phyloP scores from a whole-genome alignment of 352 stramenopile genomes.

The Globisporangium carolinianum region DNA sequence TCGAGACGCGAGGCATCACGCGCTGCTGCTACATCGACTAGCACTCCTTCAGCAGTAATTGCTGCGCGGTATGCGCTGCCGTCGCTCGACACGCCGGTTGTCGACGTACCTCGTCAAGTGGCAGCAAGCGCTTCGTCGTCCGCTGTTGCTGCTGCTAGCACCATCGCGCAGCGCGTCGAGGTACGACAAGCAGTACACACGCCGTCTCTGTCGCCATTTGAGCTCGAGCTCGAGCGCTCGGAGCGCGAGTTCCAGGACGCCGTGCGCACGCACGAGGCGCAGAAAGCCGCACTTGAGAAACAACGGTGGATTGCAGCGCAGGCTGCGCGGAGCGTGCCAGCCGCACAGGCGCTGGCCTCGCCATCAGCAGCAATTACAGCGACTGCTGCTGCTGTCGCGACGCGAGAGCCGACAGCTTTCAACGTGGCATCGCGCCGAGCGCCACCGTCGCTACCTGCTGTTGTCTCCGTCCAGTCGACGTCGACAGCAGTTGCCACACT shows the following conservation, averaged over 20 bases:
- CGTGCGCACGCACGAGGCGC: slow-evolving; percentile 26
- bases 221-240: slow-evolving; percentile 37
- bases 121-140: too few species aligned
- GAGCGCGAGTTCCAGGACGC: slow-evolving; percentile 38
- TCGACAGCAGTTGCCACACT: not conserved
- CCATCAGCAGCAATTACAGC: not conserved
- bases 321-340: not conserved
- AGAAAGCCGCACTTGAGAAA: slow-evolving; percentile 31
- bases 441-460: not conserved
- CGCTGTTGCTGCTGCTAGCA: not conserved
- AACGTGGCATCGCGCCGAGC: not conserved
- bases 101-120: not conserved
- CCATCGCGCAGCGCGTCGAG: slow-evolving; percentile 6
- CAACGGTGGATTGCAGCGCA: slow-evolving; percentile 18
- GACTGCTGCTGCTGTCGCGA: too few species aligned
- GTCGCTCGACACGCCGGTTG: slow-evolving; percentile 2
- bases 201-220: slow-evolving; percentile 18
- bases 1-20: not conserved
- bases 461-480: not conserved
- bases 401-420: too few species aligned
- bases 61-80: not conserved
- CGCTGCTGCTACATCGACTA: too few species aligned
- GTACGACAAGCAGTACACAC: too few species aligned
- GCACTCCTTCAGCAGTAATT: too few species aligned
- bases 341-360: not conserved